Percentiles rank a stretch among this genome's conserved stretches.
These are phyloP conservation scores for Chenopodium berlandieri DNA, from an alignment of 148 eudicot genomes.

Conservation along the genomic window DNA sequence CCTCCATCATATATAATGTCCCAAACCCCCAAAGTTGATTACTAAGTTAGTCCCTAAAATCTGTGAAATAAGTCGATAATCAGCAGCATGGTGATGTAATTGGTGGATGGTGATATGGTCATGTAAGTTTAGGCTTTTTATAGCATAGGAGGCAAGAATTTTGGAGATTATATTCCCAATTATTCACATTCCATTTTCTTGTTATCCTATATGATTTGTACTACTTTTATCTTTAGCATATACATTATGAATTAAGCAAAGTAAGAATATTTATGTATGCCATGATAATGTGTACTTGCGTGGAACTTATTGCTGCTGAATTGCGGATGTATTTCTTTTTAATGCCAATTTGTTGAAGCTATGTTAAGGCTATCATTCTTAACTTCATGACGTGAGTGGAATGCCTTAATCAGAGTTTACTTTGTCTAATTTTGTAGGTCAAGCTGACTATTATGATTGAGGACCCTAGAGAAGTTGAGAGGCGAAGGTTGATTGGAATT, in stretches of 20 bases:
- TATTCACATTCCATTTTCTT: background rate
- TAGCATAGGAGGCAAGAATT: background rate
- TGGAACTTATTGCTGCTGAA: background rate
- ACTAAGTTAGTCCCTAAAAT: background rate
- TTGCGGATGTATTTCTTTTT: background rate
- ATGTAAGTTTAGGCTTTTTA: background rate
- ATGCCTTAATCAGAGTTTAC: background rate
- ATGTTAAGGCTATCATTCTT: background rate
- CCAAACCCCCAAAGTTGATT: too few relatives aligned
- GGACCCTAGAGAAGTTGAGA: slow-evolving; percentile 89
- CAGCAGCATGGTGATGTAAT: background rate
- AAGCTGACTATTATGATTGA: slow-evolving; percentile 86
- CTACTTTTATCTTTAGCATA: background rate
- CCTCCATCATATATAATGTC: too few relatives aligned
- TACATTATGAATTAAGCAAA: background rate
- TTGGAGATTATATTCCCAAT: background rate
- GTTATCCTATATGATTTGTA: background rate
- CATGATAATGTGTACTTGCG: background rate
- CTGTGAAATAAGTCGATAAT: background rate
- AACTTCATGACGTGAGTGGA: background rate
- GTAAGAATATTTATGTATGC: background rate
- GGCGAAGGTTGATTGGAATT: slow-evolving; percentile 80
- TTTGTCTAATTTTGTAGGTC: slow-evolving; percentile 45
- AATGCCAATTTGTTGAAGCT: too few relatives aligned
- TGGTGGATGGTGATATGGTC: background rate